Evolutionary conservation across 495 filamentous ascomycete genomes (phyloP), one percentile per base, ranked within the genome.

Genomic region (Parachaetomium inaequale): DNA sequence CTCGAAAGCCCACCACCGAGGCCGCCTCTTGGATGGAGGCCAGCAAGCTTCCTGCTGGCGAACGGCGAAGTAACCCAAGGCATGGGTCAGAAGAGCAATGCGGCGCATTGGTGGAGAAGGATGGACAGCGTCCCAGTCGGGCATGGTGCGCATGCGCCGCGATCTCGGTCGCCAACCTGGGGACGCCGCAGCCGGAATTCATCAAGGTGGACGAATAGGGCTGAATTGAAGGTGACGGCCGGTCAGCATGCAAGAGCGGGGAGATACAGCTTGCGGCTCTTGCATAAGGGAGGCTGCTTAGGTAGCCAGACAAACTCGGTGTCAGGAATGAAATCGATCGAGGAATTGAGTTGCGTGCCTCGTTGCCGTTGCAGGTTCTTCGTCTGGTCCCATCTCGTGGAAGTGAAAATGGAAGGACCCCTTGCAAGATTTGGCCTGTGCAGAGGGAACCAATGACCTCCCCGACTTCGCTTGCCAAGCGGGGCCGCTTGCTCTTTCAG

Each of bases 371-470:
- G 34, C 42, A 43, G 38, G 17, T 45, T 23, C 21, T 46, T 45
- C 25, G 2, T 17, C 36, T 26, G 31, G 23, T 45, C n/a, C 42
- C 55, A 45, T 57, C 40, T 19, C 1, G 15, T 42, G 21, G 10
- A n/a, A 32, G 6, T 55, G 51, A 46, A 62, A 55, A 34, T 63
- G 53, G 52, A 57, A 63, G 60, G 60, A 57, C 45, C 17, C n/a
- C 53, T 57, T 52, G 53, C 45, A 56, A 52, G 60, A 29, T 51
- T 57, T 50, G 60, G 42, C 52, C 15, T 29, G 28, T 23, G 51
- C 28, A 47, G 26, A 12, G 21, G 0, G 15, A 17, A 17, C 62
- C 49, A 64, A 59, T 63, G 29, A 31, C 28, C 15, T 29, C 17
- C 49, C 32, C 10, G 15, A 0, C 10, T 38, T 40, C 14, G 21